Conservation (phyloP, 2,329 filamentous ascomycete species). For the Aureobasidium subglaciale region DNA sequence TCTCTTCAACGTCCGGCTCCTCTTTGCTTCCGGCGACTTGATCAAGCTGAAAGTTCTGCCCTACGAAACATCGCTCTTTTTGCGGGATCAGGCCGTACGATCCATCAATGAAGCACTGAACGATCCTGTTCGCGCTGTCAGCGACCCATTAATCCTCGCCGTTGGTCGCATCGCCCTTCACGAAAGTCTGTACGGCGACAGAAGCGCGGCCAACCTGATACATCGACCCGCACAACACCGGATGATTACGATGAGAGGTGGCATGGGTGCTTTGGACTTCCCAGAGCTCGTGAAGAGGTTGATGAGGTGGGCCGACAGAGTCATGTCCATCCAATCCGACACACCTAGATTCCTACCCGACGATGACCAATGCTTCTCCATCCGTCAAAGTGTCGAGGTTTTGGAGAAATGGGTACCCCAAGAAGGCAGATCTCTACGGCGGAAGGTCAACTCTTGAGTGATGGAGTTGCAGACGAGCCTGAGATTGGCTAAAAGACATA, state of each 20-base stretch:
- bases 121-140: conserved; percentile 25
- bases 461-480: no score
- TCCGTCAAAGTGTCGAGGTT: conserved; percentile 23
- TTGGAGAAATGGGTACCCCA: conserved; percentile 27
- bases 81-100: conserved; percentile 39
- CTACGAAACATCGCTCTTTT: conserved; percentile 34
- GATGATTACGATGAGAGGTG: conserved; percentile 29
- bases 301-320: conserved; percentile 28
- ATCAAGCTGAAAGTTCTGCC: conserved; percentile 30
- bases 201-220: conserved; percentile 23
- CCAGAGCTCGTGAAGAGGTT: conserved; percentile 28
- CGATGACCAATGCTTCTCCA: conserved; percentile 17
- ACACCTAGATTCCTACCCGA: conserved; percentile 26
- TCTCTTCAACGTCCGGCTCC: conserved; percentile 28
- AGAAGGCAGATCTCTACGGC: conserved; percentile 23
- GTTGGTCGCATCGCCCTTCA: conserved; percentile 33
- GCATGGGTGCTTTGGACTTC: conserved; percentile 25
- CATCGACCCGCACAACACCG: conserved; percentile 28
- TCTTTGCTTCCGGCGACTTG: conserved; percentile 29
- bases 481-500: no score
- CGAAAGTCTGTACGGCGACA: conserved; percentile 30
- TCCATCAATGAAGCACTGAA: conserved; percentile 37
- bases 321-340: conserved; percentile 28
- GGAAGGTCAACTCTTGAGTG: conserved; percentile 20
- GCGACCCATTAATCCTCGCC: conserved; percentile 41